A percentile compares a stretch with the other conserved stretches of the same genome.
Conservation (phyloP, 768 basidiomycete genomes). For the Boletus vinaceobasis region DNA sequence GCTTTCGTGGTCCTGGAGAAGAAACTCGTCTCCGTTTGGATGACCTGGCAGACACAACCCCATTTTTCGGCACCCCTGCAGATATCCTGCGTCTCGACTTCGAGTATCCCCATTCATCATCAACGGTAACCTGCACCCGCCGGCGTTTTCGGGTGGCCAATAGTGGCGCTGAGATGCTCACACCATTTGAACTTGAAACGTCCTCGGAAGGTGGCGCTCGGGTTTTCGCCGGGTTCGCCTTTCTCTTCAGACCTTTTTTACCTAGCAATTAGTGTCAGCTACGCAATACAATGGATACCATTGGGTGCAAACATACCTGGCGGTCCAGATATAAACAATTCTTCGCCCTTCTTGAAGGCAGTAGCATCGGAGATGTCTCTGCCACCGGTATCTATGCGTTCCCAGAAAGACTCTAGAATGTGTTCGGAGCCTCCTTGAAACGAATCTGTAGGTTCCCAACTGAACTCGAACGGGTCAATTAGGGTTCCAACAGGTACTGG, state of each 20-base stretch:
- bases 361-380: conserved; percentile 49
- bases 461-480: conserved; percentile 25
- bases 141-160: conserved; percentile 25
- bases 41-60: not conserved
- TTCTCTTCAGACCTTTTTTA: conserved; percentile 17
- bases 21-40: conserved; percentile 28
- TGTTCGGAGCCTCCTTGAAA: conserved; percentile 56
- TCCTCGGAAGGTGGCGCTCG: conserved; percentile 5
- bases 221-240: conserved; percentile 11
- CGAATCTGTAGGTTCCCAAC: conserved; percentile 67
- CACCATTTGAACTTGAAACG: conserved; percentile 6
- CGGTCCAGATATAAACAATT: conserved; percentile 53
- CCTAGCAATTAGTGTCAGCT: conserved; percentile 13
- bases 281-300: not conserved
- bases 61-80: conserved; percentile 4
- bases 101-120: conserved; percentile 7
- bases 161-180: conserved; percentile 19
- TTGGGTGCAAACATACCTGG: conserved; percentile 42
- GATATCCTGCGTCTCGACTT: conserved; percentile 15
- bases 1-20: conserved; percentile 25
- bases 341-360: conserved; percentile 53
- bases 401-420: conserved; percentile 41
- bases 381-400: conserved; percentile 28
- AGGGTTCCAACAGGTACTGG: not conserved
- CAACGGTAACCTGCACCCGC: conserved; percentile 7